Conservation (phyloP, 495 filamentous ascomycete species). For the Talaromyces ruber region DNA sequence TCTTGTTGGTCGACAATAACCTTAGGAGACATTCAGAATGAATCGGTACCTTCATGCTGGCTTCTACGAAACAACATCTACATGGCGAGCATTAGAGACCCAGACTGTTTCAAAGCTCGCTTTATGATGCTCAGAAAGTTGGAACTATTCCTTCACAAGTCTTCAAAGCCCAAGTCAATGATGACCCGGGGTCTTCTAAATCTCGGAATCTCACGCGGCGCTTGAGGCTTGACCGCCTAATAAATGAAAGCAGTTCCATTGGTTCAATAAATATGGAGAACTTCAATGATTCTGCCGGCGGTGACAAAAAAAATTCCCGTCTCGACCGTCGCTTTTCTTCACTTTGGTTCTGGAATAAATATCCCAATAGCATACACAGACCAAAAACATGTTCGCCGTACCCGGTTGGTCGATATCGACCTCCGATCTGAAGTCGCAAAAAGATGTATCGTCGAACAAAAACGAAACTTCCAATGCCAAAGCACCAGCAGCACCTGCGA, state of each 20-base stretch:
- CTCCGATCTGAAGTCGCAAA: slow-evolving; percentile 61
- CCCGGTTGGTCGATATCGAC: slow-evolving; percentile 79
- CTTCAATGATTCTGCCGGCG: neutral
- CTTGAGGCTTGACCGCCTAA: neutral
- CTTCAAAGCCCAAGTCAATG: neutral
- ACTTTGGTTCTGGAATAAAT: too few relatives aligned
- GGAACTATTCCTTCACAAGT: too few relatives aligned
- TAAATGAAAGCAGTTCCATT: neutral
- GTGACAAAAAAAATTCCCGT: neutral
- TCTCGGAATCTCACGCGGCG: too few relatives aligned
- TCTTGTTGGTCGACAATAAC: too few relatives aligned
- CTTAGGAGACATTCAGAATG: too few relatives aligned
- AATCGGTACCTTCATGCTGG: too few relatives aligned
- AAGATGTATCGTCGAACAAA: slow-evolving; percentile 23
- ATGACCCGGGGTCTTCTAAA: too few relatives aligned
- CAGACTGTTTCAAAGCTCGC: too few relatives aligned
- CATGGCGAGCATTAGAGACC: too few relatives aligned
- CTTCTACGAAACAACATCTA: too few relatives aligned
- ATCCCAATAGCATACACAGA: neutral
- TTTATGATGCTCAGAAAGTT: too few relatives aligned
- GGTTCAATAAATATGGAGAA: neutral
- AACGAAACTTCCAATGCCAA: slow-evolving; percentile 9
- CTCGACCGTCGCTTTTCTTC: neutral
- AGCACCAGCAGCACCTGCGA: slow-evolving; percentile 11
- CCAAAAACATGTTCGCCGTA: slow-evolving; percentile 73